Base-by-base conservation (phyloP, 2,329 filamentous ascomycete genomes). In the Neopestalotiopsis clavispora region DNA sequence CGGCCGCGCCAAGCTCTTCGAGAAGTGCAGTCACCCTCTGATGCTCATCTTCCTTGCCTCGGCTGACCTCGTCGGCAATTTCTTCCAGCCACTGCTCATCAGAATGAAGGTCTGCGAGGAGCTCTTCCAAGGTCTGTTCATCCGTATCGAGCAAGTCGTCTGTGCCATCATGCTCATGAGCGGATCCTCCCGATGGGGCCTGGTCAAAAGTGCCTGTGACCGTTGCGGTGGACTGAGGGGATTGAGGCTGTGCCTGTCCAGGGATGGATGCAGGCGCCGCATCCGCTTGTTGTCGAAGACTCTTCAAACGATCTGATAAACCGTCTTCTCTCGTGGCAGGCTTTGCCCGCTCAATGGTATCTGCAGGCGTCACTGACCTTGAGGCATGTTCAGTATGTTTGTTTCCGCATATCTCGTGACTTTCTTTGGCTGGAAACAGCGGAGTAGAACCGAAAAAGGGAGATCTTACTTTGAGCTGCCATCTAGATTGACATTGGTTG, bases 101-200 rank as follows among this genome's bases (percentile, higher is more conserved):
- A 2, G 78, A 74, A 28, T 77, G 78, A 9, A 85, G 79, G 34
- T 83, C 81, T 2, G 79, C 81, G 2, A 89, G 79, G 10, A 89
- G 79, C 69, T 87, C 85, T 67, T 88, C 82, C 0, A 89, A 78
- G 1, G 83, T 85, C 61, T 83, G 78, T n/a, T 88, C 86, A 71
- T 87, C 86, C 2, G 84, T 85, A 45, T 81, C 77, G 34, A 85
- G 79, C 20, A 85, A 73, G 1, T 79, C 75, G 52, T 83, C 82
- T 0, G 82, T 79, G 57, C 79, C 77, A 0, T 78, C 76, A 0
- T 65, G 40, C 23, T 20, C 62, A 56, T n/a, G 65, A 34, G 3
- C 59, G 13, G 69, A 59, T 12, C 63, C 63, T 52, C 57, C 12
- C 56, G 70, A 42, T 42, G 20, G 66, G 56, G 57, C 65, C 58